A percentile compares a stretch with the other conserved stretches of the same genome.
These are phyloP conservation scores for Cardamine resedifolia DNA, from an alignment of 345 rosid genomes.

Conservation along the genomic window DNA sequence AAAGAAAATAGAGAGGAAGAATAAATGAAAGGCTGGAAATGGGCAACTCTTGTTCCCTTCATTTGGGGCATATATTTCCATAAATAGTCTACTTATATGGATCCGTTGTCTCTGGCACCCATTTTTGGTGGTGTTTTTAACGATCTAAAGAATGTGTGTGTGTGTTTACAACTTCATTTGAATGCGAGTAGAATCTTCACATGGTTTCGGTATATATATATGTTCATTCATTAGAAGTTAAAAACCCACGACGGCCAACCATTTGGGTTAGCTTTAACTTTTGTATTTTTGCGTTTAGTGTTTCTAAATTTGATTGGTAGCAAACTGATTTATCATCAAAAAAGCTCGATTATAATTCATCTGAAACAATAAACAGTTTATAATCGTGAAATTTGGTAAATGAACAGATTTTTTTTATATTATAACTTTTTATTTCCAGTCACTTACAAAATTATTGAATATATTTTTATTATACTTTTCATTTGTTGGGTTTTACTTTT, in stretches of 20 bases:
- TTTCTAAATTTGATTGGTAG: neutral
- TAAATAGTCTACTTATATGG: slow-evolving; percentile 11
- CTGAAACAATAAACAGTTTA: neutral
- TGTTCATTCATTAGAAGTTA: neutral
- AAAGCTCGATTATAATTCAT: neutral
- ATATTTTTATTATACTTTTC: too few species aligned
- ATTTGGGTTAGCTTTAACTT: neutral
- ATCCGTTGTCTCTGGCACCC: slow-evolving; percentile 28
- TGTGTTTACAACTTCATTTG: neutral
- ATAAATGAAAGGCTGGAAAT: slow-evolving; percentile 28
- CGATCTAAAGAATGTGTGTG: neutral
- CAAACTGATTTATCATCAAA: neutral
- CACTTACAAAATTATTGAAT: too few species aligned
- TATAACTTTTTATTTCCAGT: too few species aligned
- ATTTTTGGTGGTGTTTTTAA: neutral
- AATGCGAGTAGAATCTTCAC: neutral
- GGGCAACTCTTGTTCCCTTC: slow-evolving; percentile 34
- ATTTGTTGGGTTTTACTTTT: too few species aligned
- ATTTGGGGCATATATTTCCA: slow-evolving; percentile 5
- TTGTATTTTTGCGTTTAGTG: neutral
- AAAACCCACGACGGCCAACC: slow-evolving; percentile 1
- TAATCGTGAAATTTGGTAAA: neutral
- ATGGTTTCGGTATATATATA: neutral
- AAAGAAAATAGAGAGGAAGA: neutral
- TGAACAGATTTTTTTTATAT: too few species aligned